A percentile compares a stretch with the other conserved stretches of the same genome.
Evolutionary conservation across 495 filamentous ascomycete species (phyloP).

Genomic region (Penicillium mononematosum): DNA sequence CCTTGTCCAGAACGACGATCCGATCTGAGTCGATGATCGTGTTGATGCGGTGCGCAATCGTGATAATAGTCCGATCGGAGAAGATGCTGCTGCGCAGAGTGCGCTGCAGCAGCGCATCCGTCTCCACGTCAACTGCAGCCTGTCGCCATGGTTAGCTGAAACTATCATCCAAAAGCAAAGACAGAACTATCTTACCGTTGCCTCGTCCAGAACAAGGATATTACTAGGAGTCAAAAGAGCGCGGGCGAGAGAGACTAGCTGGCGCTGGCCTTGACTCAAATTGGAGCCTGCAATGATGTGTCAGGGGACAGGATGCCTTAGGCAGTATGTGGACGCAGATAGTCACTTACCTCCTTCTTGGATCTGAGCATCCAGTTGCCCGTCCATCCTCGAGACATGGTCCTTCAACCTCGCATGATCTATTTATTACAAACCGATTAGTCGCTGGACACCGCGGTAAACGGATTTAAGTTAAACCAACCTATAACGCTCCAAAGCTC

Average conservation of each 20-base stretch:
- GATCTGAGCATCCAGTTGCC: conserved; percentile 83
- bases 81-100: conserved; percentile 62
- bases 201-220: conserved; percentile 96
- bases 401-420: conserved; percentile 94
- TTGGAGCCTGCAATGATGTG: conserved; percentile 51
- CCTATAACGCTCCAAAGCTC: conserved; percentile 96
- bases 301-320: conserved; percentile 9
- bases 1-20: conserved; percentile 81
- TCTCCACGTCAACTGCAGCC: conserved; percentile 94
- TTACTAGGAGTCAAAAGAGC: conserved; percentile 94
- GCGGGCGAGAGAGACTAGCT: conserved; percentile 88
- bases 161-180: conserved; percentile 1
- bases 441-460: conserved; percentile 7
- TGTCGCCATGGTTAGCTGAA: conserved; percentile 29
- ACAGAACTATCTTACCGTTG: conserved; percentile 56
- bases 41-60: conserved; percentile 96
- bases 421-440: conserved; percentile 32
- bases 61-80: conserved; percentile 91
- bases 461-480: conserved; percentile 45
- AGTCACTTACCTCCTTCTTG: conserved; percentile 82
- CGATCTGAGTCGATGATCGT: conserved; percentile 92
- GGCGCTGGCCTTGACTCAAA: conserved; percentile 67
- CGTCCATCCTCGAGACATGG: conserved; percentile 83
- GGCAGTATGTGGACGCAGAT: not conserved
- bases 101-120: conserved; percentile 74